Conservation (phyloP, 306 rosid species). For the Prunus mongolica region DNA sequence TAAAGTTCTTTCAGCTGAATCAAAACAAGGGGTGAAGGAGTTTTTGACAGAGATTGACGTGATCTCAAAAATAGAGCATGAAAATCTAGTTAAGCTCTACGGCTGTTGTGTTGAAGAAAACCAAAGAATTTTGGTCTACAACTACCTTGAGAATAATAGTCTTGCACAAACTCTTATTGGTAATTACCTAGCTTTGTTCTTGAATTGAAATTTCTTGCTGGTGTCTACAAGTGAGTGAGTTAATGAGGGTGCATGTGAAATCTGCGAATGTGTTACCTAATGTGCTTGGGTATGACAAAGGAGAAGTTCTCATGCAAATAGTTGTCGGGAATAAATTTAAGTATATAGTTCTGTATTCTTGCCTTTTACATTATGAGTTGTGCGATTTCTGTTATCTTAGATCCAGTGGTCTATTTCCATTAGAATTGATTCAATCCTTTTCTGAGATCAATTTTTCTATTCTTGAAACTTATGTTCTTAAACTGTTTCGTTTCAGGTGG, state of each 20-base stretch:
- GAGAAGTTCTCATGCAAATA: not conserved
- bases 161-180: constrained; percentile 83
- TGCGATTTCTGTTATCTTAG: not conserved
- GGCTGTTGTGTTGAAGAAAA: constrained; percentile 83
- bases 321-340: not conserved
- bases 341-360: not conserved
- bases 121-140: constrained; percentile 83
- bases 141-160: constrained; percentile 92
- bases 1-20: constrained; percentile 88
- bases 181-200: constrained; percentile 27
- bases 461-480: constrained; percentile 8
- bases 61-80: constrained; percentile 81
- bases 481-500: constrained; percentile 51
- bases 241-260: not conserved
- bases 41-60: constrained; percentile 91
- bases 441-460: not conserved
- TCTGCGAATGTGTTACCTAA: not conserved
- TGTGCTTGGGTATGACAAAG: not conserved
- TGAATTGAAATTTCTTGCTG: not conserved
- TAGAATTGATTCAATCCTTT: not conserved
- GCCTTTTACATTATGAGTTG: not conserved
- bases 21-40: constrained; percentile 87
- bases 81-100: constrained; percentile 81
- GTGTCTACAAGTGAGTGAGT: not conserved
- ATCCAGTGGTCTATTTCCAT: constrained; percentile 1